These are phyloP conservation scores for Lentinula edodes DNA, from an alignment of 768 basidiomycete genomes.

Conservation along the genomic window DNA sequence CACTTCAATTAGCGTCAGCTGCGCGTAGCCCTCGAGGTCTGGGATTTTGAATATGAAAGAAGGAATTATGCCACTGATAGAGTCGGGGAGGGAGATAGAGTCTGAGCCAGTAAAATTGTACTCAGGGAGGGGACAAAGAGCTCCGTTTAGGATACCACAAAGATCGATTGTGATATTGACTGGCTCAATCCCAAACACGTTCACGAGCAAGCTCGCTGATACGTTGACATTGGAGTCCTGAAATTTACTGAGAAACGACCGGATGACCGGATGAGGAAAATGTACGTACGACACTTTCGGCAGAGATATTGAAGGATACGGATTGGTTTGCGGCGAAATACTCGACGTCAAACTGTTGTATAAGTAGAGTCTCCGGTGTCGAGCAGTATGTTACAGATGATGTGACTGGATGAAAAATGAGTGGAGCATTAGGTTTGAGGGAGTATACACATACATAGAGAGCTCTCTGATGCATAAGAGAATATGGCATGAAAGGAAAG, in stretches of 20 bases:
- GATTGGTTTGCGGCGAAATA: conserved; percentile 70
- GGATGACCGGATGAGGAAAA: not conserved
- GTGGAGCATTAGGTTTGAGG: conserved; percentile 8
- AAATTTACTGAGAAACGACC: conserved; percentile 10
- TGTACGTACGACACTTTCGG: conserved; percentile 74
- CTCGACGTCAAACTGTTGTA: conserved; percentile 70
- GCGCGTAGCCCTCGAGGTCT: conserved; percentile 86
- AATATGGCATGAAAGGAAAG: conserved; percentile 22
- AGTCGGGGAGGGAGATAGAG: conserved; percentile 56
- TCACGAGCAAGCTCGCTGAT: conserved; percentile 73
- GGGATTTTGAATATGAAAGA: conserved; percentile 81
- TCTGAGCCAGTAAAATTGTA: conserved; percentile 88
- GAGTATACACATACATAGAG: conserved; percentile 48
- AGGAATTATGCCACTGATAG: conserved; percentile 58
- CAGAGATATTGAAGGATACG: conserved; percentile 79
- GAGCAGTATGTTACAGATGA: conserved; percentile 86
- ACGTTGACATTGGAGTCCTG: conserved; percentile 77
- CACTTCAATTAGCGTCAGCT: conserved; percentile 66
- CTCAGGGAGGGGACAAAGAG: conserved; percentile 74
- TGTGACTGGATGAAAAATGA: conserved; percentile 46
- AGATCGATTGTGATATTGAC: conserved; percentile 85
- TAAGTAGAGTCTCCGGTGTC: conserved; percentile 72
- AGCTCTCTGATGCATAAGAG: conserved; percentile 45
- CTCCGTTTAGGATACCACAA: conserved; percentile 71
- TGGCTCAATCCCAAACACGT: conserved; percentile 82